A percentile compares a stretch with the other conserved stretches of the same genome.
Conservation (phyloP, 2,329 filamentous ascomycete species). For the Basipetospora chlamydospora region DNA sequence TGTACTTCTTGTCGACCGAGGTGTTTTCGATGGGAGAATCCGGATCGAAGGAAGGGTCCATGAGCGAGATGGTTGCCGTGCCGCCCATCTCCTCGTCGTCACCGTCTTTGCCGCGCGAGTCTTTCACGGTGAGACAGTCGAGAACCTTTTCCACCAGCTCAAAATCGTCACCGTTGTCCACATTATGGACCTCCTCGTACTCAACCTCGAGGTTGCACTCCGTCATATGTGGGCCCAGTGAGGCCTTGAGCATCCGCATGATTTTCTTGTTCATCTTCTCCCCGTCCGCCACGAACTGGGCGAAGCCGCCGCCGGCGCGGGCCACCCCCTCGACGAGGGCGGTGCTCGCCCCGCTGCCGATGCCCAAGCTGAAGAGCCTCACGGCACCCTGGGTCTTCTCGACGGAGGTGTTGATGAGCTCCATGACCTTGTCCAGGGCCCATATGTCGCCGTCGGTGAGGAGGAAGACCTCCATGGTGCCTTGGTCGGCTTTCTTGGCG, state of each 20-base stretch:
- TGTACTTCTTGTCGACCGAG: conserved; percentile 20
- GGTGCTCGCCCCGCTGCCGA: conserved; percentile 35
- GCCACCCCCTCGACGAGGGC: conserved; percentile 40
- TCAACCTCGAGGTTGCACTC: conserved; percentile 51
- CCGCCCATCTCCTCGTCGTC: conserved; percentile 7
- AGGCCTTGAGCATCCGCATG: conserved; percentile 59
- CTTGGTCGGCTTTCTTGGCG: conserved; percentile 23
- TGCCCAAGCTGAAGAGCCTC: conserved; percentile 39
- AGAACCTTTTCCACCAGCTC: conserved; percentile 46
- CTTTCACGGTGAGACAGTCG: conserved; percentile 28
- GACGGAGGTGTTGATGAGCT: conserved; percentile 27
- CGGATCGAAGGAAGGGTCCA: conserved; percentile 32
- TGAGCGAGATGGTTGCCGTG: conserved; percentile 42
- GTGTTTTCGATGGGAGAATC: conserved; percentile 19
- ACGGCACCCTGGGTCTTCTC: conserved; percentile 25
- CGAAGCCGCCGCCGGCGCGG: conserved; percentile 39
- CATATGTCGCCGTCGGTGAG: conserved; percentile 44
- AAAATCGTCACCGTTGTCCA: conserved; percentile 33
- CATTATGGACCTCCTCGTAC: conserved; percentile 28
- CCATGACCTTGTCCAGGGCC: conserved; percentile 27
- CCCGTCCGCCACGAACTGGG: conserved; percentile 44
- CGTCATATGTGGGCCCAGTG: conserved; percentile 49
- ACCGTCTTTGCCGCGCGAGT: conserved; percentile 9
- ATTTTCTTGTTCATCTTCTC: conserved; percentile 58
- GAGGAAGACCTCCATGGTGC: conserved; percentile 38